These are phyloP conservation scores for Puccinia horiana DNA, from an alignment of 1,284 basidiomycete genomes.

Conservation along the genomic window DNA sequence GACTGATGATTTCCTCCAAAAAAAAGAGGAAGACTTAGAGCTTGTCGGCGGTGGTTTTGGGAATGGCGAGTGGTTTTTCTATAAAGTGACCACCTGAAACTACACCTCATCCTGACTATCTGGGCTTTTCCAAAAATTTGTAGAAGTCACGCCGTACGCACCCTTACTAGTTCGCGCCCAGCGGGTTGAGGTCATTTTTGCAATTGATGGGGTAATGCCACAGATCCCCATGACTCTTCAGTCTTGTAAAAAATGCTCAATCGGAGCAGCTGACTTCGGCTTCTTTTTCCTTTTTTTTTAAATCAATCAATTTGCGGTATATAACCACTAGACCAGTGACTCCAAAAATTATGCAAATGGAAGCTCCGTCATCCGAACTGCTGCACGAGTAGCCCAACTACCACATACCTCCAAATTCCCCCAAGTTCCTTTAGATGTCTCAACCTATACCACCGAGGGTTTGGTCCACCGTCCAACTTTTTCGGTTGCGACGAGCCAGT, in stretches of 20 bases:
- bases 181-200: constrained; percentile 38
- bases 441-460: constrained; percentile 30
- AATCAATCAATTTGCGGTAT: no score
- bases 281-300: no score
- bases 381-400: constrained; percentile 19
- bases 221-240: background rate
- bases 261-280: background rate
- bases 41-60: constrained; percentile 45
- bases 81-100: background rate
- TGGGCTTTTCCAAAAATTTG: background rate
- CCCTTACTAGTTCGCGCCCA: constrained; percentile 31
- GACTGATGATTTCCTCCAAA: constrained; percentile 21
- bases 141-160: constrained; percentile 42
- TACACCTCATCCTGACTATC: background rate
- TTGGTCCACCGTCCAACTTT: constrained; percentile 42
- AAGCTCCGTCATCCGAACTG: constrained; percentile 34
- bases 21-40: constrained; percentile 12
- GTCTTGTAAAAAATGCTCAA: background rate
- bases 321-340: constrained; percentile 28
- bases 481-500: constrained; percentile 40
- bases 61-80: constrained; percentile 19
- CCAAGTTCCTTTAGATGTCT: constrained; percentile 36
- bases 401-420: constrained; percentile 40
- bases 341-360: constrained; percentile 43
- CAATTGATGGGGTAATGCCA: constrained; percentile 44